Evolutionary conservation across 306 rosid species (phyloP).

Genomic region (Crataegus laevigata): DNA sequence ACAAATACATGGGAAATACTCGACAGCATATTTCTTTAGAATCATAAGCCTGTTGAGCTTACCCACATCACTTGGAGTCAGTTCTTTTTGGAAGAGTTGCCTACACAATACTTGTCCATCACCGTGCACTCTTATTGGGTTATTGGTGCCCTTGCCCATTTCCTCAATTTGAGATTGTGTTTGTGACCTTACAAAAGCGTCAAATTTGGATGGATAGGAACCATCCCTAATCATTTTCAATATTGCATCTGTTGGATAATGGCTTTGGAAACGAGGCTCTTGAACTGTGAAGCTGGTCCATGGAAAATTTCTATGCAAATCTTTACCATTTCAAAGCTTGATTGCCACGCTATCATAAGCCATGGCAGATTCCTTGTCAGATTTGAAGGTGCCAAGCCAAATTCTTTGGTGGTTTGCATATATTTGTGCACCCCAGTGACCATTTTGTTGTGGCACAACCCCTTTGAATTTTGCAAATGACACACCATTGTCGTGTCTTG

Average conservation of each 20-base stretch:
- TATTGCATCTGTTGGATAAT: constrained; percentile 34
- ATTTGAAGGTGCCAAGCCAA: constrained; percentile 87
- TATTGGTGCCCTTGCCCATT: background rate
- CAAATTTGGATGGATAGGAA: constrained; percentile 53
- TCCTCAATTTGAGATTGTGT: constrained; percentile 10
- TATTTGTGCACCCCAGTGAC: constrained; percentile 90
- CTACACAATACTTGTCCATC: constrained; percentile 27
- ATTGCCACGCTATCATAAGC: constrained; percentile 76
- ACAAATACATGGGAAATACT: constrained; percentile 50
- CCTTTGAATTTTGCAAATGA: constrained; percentile 54
- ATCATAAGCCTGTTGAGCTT: constrained; percentile 81
- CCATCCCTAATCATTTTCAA: constrained; percentile 77
- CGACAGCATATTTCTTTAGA: constrained; percentile 64
- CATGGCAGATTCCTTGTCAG: constrained; percentile 69
- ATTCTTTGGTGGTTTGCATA: constrained; percentile 77
- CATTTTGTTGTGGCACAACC: constrained; percentile 75
- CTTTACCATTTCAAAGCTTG: constrained; percentile 55
- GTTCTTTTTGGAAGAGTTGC: constrained; percentile 65
- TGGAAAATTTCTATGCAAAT: constrained; percentile 60
- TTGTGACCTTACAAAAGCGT: constrained; percentile 28
- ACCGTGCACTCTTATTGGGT: constrained; percentile 16
- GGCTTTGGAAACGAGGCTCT: constrained; percentile 60
- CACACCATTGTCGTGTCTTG: constrained; percentile 1
- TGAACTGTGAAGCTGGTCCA: constrained; percentile 50
- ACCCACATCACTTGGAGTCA: constrained; percentile 87